phyloP scores from a whole-genome alignment of 116 monocot species.

The Thalassia testudinum region DNA sequence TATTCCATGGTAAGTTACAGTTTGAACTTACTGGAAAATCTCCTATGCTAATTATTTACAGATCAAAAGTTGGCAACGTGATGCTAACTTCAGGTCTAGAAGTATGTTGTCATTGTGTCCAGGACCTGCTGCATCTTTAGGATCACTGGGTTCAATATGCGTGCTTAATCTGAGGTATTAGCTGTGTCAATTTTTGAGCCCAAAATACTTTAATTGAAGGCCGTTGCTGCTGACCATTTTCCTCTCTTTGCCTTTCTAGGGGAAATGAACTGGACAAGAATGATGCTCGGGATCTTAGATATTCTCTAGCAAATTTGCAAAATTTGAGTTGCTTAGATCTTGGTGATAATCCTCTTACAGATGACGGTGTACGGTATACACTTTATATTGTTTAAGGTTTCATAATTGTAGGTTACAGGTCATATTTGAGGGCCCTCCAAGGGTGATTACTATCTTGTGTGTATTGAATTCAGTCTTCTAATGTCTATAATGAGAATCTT shows the following conservation, averaged over 20 bases:
- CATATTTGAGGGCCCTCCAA: too few species aligned
- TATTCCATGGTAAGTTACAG: too few species aligned
- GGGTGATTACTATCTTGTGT: too few species aligned
- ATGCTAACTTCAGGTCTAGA: slow-evolving; percentile 17
- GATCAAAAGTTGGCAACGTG: slow-evolving; percentile 69
- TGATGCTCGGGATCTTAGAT: slow-evolving; percentile 55
- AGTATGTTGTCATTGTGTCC: slow-evolving; percentile 8
- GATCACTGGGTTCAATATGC: slow-evolving; percentile 13
- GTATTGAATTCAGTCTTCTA: too few species aligned
- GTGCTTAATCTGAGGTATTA: slow-evolving; percentile 69
- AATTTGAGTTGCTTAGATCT: slow-evolving; percentile 60
- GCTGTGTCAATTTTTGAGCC: too few species aligned
- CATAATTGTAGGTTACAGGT: too few species aligned
- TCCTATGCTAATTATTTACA: slow-evolving; percentile 3
- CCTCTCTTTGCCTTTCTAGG: too few species aligned
- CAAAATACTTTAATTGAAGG: too few species aligned
- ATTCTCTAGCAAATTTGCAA: slow-evolving; percentile 52
- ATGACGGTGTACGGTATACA: slow-evolving; percentile 83
- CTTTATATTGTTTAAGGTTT: neutral
- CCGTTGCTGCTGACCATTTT: too few species aligned
- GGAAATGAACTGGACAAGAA: slow-evolving; percentile 49
- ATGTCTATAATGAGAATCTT: too few species aligned
- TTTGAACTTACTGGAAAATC: too few species aligned
- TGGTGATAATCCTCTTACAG: slow-evolving; percentile 79
- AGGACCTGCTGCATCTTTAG: slow-evolving; percentile 21